These are phyloP conservation scores for Chaetomium globosum DNA, from an alignment of 2,329 filamentous ascomycete genomes.

Conservation along the genomic window DNA sequence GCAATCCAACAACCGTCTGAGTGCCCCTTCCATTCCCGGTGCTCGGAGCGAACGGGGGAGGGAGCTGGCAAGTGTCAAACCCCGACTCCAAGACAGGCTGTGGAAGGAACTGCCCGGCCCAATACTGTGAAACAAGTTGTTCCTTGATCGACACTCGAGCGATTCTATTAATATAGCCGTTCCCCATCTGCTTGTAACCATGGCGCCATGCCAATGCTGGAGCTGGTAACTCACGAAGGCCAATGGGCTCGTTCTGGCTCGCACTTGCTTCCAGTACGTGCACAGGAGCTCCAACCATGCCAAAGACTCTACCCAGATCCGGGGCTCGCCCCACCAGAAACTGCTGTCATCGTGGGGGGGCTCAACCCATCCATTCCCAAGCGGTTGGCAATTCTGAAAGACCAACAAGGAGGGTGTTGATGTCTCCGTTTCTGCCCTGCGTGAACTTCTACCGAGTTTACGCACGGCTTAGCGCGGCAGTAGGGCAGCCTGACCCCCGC, in stretches of 20 bases:
- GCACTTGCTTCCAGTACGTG: background rate
- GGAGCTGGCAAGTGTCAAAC: no score
- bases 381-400: background rate
- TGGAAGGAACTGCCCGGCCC: background rate
- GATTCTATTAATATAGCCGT: constrained; percentile 25
- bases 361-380: background rate
- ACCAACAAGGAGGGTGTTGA: background rate
- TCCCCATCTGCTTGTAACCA: constrained; percentile 11
- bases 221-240: background rate
- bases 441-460: background rate
- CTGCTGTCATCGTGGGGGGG: background rate
- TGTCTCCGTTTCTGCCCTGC: background rate
- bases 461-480: background rate
- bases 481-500: background rate
- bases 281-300: background rate
- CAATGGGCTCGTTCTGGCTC: background rate
- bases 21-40: background rate
- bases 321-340: background rate
- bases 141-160: constrained; percentile 10
- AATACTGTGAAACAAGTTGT: background rate
- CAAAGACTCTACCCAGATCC: background rate
- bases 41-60: background rate
- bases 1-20: background rate
- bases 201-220: background rate
- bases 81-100: background rate